Conservation (phyloP, 108 stramenopile genomes). For the Pinguiococcus pyrenoidosus region DNA sequence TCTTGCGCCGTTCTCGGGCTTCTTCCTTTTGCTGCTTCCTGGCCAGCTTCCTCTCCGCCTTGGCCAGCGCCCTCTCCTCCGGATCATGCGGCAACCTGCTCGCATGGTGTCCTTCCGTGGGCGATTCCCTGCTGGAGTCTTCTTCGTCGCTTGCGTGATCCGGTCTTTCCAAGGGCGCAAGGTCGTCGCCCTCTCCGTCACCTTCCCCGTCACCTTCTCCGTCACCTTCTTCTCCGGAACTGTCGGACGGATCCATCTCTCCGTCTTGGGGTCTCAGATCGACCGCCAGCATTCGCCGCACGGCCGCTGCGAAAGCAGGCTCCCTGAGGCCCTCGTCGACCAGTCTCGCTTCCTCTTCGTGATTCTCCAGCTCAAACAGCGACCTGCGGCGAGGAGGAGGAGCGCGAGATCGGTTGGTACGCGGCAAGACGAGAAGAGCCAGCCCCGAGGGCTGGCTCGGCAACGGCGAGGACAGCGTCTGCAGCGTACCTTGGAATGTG, state of each 20-base stretch:
- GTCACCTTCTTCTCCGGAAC: not conserved
- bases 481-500: constrained; percentile 29
- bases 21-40: constrained; percentile 11
- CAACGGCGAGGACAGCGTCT: constrained; percentile 3
- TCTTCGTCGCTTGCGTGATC: not conserved
- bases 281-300: too few species aligned
- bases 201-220: constrained; percentile 9
- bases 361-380: not conserved
- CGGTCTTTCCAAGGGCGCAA: not conserved
- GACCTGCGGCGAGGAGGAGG: not conserved
- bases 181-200: constrained; percentile 7
- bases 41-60: constrained; percentile 21
- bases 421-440: not conserved
- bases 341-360: not conserved
- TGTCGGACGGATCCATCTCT: not conserved
- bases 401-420: not conserved
- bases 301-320: not conserved
- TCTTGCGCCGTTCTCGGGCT: constrained; percentile 1
- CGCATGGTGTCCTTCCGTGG: too few species aligned
- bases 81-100: too few species aligned
- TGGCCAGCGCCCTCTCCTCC: constrained; percentile 8
- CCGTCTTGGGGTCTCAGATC: not conserved
- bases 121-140: not conserved
- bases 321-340: not conserved
- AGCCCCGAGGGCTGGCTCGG: not conserved